Conservation (phyloP, 176 grass and related monocot genomes). For the Otatea glauca region DNA sequence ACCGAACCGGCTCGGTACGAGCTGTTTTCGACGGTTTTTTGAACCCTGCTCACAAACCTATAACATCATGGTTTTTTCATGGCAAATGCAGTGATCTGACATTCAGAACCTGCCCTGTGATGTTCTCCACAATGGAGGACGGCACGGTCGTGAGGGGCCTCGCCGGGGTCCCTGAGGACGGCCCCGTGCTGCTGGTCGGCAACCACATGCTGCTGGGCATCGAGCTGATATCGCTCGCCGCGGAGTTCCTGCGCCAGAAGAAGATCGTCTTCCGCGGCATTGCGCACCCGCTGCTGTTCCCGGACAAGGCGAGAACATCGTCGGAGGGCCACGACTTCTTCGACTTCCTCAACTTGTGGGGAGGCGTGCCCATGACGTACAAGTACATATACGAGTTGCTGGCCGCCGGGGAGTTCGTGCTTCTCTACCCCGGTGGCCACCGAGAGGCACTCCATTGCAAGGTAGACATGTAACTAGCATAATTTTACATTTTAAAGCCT, state of each 20-base stretch:
- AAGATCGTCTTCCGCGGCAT: conserved; percentile 57
- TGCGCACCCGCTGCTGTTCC: conserved; percentile 63
- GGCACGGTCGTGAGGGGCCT: conserved; percentile 55
- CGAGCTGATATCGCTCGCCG: conserved; percentile 61
- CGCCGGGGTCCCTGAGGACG: conserved; percentile 56
- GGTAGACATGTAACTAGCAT: conserved; percentile 21
- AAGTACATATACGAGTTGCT: conserved; percentile 60
- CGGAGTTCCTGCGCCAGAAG: conserved; percentile 57
- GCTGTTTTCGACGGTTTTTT: too few relatives aligned
- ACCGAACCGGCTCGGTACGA: too few relatives aligned
- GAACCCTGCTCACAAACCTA: neutral
- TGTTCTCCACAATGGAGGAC: conserved; percentile 68
- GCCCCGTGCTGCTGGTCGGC: conserved; percentile 70
- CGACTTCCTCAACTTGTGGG: conserved; percentile 66
- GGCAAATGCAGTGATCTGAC: conserved; percentile 48
- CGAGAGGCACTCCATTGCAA: conserved; percentile 69
- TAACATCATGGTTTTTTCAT: neutral
- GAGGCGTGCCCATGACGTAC: conserved; percentile 59
- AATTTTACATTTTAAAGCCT: too few relatives aligned
- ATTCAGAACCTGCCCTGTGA: conserved; percentile 50
- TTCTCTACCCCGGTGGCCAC: conserved; percentile 74
- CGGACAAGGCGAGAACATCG: conserved; percentile 31
- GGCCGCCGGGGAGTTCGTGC: conserved; percentile 61
- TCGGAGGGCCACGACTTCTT: conserved; percentile 67
- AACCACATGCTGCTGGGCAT: conserved; percentile 79